Evolutionary conservation across 345 rosid genomes (phyloP), one percentile per base, ranked within the genome.

Genomic region (Litchi chinensis): DNA sequence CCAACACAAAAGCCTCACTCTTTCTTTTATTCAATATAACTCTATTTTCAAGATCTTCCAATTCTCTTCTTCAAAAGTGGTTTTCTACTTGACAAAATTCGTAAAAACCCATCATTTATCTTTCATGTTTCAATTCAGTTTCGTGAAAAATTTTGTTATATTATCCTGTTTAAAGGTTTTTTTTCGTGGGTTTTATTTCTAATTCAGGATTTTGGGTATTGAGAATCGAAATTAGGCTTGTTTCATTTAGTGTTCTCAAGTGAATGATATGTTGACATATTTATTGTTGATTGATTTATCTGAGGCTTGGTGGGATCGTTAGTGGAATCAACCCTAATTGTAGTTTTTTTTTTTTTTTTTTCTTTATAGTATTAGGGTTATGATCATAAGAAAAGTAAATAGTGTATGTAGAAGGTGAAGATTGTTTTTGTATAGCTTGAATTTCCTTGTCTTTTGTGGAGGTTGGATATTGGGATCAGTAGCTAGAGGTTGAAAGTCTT

Each of bases 271-370:
- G 37, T 79, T 82, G 78, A 79, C 79, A 69, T 32, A 6, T 74
- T 40, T 26, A 32, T 67, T 70, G 70, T 73, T 83, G 54, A 59
- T 65, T 78, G 77, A 19, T 43, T 68, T 60, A 65, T 79, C 75
- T 83, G 84, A 90, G 93, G 88, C 85, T 87, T 86, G 83, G 81
- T 83, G 82, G 70, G 82, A 86, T 88, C 86, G 71, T 65, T 75
- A 48, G 76, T 80, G 80, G 79, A 76, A 84, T 79, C 77, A 75
- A 70, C 86, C 87, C 82, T 85, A 80, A 80, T 85, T 87, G 75
- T 24, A 66, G 65, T 79, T 85, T 83, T 32, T 32, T 32, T 2
- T 32, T 32, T 32, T 2, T 26, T 26, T 26, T 32, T 32, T 32
- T 32, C 37, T 32, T 81, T 80, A 60, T 77, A 77, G 78, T 81